Percentiles rank a stretch among this genome's conserved stretches.
Conservation (phyloP, 768 basidiomycete species). For the Coprinellus aureogranulatus region DNA sequence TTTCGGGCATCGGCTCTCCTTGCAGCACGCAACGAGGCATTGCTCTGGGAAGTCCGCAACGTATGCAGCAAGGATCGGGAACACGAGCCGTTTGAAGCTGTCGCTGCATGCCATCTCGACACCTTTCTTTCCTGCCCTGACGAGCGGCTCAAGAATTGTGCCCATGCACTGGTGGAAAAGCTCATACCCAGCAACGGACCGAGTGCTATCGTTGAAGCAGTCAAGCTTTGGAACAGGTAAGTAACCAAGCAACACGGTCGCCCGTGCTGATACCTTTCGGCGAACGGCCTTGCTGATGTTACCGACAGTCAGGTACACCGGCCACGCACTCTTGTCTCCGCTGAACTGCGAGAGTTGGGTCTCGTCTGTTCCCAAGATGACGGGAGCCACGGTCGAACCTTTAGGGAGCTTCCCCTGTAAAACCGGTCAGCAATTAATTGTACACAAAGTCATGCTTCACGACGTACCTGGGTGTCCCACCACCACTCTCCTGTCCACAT, state of each 20-base stretch:
- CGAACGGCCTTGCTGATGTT: conserved; percentile 34
- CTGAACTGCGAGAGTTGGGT: conserved; percentile 34
- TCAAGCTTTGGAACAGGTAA: conserved; percentile 30
- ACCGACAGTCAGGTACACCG: conserved; percentile 42
- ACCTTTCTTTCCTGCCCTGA: conserved; percentile 26
- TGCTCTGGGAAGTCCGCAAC: conserved; percentile 37
- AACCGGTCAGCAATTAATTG: too few species aligned
- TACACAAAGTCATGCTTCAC: too few species aligned
- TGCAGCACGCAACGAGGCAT: conserved; percentile 27
- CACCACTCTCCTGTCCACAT: conserved; percentile 16
- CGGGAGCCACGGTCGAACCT: conserved; percentile 21
- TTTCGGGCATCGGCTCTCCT: conserved; percentile 25
- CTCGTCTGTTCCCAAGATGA: conserved; percentile 38
- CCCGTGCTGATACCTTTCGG: conserved; percentile 30
- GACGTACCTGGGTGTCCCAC: too few species aligned
- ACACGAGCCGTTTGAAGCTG: conserved; percentile 19
- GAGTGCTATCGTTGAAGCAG: background rate
- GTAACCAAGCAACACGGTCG: conserved; percentile 37
- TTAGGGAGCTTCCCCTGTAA: background rate
- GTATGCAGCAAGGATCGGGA: conserved; percentile 15
- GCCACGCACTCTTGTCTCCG: conserved; percentile 37
- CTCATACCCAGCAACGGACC: conserved; percentile 12
- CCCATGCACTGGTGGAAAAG: conserved; percentile 34
- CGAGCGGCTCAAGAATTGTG: conserved; percentile 24
- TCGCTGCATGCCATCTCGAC: conserved; percentile 31